These are phyloP conservation scores for Pestalotiopsis sp. DNA, from an alignment of 2,329 filamentous ascomycete genomes.

Conservation along the genomic window DNA sequence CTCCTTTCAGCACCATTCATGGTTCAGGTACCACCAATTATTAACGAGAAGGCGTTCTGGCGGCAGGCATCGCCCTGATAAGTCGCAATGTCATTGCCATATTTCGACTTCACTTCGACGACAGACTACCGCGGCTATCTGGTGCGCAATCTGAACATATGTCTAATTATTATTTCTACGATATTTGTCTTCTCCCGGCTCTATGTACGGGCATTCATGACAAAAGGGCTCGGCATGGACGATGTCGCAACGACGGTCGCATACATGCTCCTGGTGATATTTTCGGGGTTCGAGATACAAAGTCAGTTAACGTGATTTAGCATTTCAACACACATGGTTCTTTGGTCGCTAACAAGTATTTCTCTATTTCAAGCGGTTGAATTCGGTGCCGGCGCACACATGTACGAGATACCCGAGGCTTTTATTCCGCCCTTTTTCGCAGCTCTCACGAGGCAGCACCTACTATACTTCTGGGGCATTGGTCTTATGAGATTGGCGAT, in stretches of 20 bases:
- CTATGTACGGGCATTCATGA: slow-evolving; percentile 31
- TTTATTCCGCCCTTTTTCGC: slow-evolving; percentile 18
- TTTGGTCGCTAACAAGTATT: background rate
- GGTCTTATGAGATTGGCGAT: slow-evolving; percentile 36
- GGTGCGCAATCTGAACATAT: slow-evolving; percentile 54
- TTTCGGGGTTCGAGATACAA: slow-evolving; percentile 8
- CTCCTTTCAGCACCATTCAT: background rate
- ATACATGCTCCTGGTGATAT: slow-evolving; percentile 22
- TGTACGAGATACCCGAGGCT: slow-evolving; percentile 15
- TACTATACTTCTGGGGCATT: slow-evolving; percentile 33
- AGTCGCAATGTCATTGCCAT: background rate
- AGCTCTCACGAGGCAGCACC: slow-evolving; percentile 21
- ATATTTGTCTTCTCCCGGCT: slow-evolving; percentile 28
- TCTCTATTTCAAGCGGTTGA: slow-evolving; percentile 19
- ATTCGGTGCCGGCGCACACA: slow-evolving; percentile 13
- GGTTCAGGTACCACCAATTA: background rate
- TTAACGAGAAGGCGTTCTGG: background rate
- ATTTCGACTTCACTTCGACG: slow-evolving; percentile 7
- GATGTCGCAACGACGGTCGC: slow-evolving; percentile 30
- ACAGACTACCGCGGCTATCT: slow-evolving; percentile 18
- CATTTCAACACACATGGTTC: background rate
- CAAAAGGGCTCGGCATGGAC: slow-evolving; percentile 32
- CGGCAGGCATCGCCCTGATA: background rate
- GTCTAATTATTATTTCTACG: slow-evolving; percentile 35
- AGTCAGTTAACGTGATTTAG: background rate